A percentile compares a stretch with the other conserved stretches of the same genome.
phyloP scores from a whole-genome alignment of 2,329 filamentous ascomycete species.

The Cercospora citrullina region DNA sequence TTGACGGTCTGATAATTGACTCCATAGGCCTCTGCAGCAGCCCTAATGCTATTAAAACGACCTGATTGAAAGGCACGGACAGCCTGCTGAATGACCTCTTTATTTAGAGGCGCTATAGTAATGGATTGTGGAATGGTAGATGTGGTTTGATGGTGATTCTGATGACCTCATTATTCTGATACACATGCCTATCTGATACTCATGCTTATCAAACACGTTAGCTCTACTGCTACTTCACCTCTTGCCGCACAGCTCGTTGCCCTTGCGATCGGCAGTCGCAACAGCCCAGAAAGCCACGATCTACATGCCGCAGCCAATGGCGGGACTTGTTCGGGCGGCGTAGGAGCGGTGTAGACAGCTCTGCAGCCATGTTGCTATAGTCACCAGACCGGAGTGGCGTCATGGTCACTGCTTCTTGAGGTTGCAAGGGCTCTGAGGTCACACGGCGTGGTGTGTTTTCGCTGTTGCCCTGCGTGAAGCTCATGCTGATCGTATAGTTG shows the following conservation, averaged over 20 bases:
- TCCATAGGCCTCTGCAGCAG: too few relatives aligned
- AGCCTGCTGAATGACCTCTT: too few relatives aligned
- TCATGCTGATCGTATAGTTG: not conserved
- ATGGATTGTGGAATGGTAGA: too few relatives aligned
- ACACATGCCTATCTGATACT: too few relatives aligned
- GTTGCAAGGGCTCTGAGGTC: not conserved
- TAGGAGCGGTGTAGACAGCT: not conserved
- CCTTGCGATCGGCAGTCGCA: not conserved
- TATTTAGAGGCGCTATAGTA: too few relatives aligned
- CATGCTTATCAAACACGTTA: too few relatives aligned
- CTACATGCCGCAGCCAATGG: slow-evolving; percentile 1
- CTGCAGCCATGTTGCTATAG: not conserved
- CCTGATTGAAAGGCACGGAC: too few relatives aligned
- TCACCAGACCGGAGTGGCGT: slow-evolving; percentile 2
- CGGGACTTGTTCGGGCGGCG: slow-evolving; percentile 1
- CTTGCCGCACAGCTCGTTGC: not conserved
- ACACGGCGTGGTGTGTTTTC: slow-evolving; percentile 3
- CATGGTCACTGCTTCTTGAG: not conserved
- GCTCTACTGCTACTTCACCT: not conserved
- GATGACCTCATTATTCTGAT: too few relatives aligned
- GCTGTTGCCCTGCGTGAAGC: not conserved
- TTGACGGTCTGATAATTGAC: too few relatives aligned
- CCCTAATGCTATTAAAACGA: too few relatives aligned
- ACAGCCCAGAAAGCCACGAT: not conserved
- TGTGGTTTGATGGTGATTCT: too few relatives aligned